Conservation (phyloP, 345 rosid genomes). For the Linum tenue region DNA sequence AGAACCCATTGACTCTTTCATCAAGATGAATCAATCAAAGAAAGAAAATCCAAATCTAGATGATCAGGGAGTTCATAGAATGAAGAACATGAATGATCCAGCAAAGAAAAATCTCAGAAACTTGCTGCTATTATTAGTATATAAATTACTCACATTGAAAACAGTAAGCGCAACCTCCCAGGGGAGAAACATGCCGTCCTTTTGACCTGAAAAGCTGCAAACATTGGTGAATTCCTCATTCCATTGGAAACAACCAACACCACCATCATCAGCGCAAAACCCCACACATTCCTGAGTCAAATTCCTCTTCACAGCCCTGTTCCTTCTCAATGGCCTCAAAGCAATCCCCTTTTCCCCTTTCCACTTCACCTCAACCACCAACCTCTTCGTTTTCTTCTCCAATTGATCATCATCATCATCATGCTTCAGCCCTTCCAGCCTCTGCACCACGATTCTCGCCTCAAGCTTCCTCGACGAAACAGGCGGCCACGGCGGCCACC, state of each 20-base stretch:
- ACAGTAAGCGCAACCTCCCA: conserved; percentile 92
- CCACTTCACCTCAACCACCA: conserved; percentile 87
- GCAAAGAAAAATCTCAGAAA: background rate
- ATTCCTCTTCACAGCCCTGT: conserved; percentile 62
- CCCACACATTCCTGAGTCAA: conserved; percentile 51
- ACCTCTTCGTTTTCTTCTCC: conserved; percentile 24
- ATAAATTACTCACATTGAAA: conserved; percentile 51
- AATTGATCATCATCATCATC: conserved; percentile 16
- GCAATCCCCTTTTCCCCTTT: conserved; percentile 81
- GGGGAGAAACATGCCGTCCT: conserved; percentile 66
- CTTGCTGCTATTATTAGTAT: background rate
- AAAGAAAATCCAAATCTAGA: background rate
- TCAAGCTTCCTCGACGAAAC: conserved; percentile 62
- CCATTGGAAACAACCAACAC: conserved; percentile 45
- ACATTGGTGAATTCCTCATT: conserved; percentile 72
- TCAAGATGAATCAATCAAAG: background rate
- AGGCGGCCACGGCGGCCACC: conserved; percentile 96
- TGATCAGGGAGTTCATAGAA: background rate
- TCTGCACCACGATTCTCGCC: conserved; percentile 50
- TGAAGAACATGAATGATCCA: background rate
- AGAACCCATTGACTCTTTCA: too few species aligned
- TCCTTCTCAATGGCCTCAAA: conserved; percentile 23
- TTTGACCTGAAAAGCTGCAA: conserved; percentile 62
- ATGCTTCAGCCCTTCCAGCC: conserved; percentile 80
- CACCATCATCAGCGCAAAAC: conserved; percentile 26